A percentile compares a stretch with the other conserved stretches of the same genome.
Conservation (phyloP, 2,329 filamentous ascomycete species). For the Bipolaris zeicola region DNA sequence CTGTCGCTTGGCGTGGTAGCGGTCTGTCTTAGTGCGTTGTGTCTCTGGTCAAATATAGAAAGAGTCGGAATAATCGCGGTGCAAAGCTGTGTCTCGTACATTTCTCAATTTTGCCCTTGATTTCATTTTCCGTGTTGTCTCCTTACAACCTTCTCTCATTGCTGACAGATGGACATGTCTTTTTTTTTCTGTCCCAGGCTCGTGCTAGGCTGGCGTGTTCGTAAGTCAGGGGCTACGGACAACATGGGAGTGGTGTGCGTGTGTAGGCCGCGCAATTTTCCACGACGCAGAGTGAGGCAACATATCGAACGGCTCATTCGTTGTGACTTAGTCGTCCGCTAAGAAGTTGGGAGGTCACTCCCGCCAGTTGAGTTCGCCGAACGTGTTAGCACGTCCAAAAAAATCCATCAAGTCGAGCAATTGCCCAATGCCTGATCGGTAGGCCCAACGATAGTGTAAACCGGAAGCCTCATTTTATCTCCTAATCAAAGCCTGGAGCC, state of each 20-base stretch:
- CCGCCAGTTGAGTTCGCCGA: neutral
- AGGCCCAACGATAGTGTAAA: neutral
- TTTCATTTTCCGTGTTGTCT: constrained; percentile 1
- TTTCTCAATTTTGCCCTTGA: neutral
- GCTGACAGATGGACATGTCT: constrained; percentile 1
- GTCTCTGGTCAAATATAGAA: constrained; percentile 15
- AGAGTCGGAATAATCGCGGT: constrained; percentile 11
- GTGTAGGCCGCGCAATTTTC: constrained; percentile 1
- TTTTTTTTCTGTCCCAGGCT: neutral
- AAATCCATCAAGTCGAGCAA: neutral
- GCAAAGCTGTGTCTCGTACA: constrained; percentile 9
- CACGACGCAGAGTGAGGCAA: constrained; percentile 1
- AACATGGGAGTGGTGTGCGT: neutral
- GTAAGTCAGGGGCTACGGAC: neutral
- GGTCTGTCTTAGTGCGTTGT: constrained; percentile 15
- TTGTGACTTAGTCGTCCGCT: neutral
- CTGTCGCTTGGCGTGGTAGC: constrained; percentile 17
- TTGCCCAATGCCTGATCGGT: neutral
- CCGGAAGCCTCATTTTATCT: neutral
- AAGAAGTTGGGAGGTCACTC: neutral
- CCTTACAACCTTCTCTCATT: constrained; percentile 2
- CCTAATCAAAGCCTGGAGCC: neutral
- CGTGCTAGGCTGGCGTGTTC: neutral
- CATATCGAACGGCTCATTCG: neutral
- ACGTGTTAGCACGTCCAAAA: neutral